Evolutionary conservation across 1,284 basidiomycete species (phyloP), one percentile per base, ranked within the genome.

Genomic region (Ceratobasidium sp.): DNA sequence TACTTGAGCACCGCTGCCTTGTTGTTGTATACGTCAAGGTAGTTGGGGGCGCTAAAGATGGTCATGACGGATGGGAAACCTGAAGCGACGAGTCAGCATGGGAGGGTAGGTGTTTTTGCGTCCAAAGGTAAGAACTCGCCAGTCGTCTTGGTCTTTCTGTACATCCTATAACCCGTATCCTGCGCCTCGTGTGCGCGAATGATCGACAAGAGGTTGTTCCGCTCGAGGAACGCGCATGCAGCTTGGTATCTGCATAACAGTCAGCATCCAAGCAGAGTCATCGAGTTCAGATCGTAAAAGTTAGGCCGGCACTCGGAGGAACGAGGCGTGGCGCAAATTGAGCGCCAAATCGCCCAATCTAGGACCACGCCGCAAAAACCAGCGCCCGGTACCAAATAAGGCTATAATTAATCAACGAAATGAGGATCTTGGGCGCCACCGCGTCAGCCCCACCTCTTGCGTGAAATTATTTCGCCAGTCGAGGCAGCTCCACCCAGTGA

Each of bases 151-250:
- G 95, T 96, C 81, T 97, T 97, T 75, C 93, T 90, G 79, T 97
- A 97, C 95, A 97, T 97, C 70, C 95, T 91, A 78, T 95, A 96
- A 86, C 95, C 95, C 27, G 94, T 93, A 80, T 97, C 94, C 78
- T 97, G 94, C 17, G 94, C 94, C 78, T 97, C 95, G 76, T 97
- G 94, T 0, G 94, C 94, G 64, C 94, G 87, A 72, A 97, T 96
- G 78, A 97, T 94, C 0, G 93, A 95, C n/a, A 97, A 82, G 20
- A 97, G 83, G 75, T 94, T 94, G 80, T 97, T 97, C 62, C 94
- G 85, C 78, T 97, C 95, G 55, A 97, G 82, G 85, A 97, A 97
- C 75, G 93, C 87, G 76, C 95, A 97, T 12, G 93, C 94, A 13
- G 94, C 94, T 75, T 91, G 89, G 78, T 96, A 96, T n/a, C 92